phyloP scores from a whole-genome alignment of 2,329 filamentous ascomycete genomes.

The Xylaria sp. region DNA sequence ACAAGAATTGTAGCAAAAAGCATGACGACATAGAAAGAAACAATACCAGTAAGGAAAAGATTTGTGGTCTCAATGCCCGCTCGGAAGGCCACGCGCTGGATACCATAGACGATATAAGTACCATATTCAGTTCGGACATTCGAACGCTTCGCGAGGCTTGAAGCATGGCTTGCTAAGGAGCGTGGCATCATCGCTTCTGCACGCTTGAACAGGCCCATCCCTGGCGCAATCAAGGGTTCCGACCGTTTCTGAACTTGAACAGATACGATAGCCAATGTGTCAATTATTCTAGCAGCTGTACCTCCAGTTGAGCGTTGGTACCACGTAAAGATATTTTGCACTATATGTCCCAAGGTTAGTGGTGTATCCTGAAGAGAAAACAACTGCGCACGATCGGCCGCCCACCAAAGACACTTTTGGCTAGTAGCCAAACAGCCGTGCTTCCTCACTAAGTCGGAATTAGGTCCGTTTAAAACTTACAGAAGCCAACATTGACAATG shows the following conservation, averaged over 20 bases:
- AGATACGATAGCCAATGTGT: constrained; percentile 74
- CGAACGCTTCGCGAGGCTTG: constrained; percentile 56
- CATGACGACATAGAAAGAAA: constrained; percentile 87
- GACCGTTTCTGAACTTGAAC: constrained; percentile 79
- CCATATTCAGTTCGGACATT: constrained; percentile 61
- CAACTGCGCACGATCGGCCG: background rate
- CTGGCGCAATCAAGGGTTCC: constrained; percentile 42
- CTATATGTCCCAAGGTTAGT: constrained; percentile 38
- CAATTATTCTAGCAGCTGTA: constrained; percentile 77
- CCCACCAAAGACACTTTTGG: background rate
- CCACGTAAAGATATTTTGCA: constrained; percentile 91
- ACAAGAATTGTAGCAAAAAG: constrained; percentile 75
- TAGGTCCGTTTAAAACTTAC: constrained; percentile 30
- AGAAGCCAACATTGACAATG: constrained; percentile 83
- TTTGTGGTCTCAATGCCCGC: constrained; percentile 87
- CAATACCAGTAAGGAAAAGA: constrained; percentile 88
- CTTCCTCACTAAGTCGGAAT: background rate
- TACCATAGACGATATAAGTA: constrained; percentile 73
- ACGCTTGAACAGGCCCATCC: constrained; percentile 58
- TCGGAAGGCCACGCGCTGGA: constrained; percentile 86
- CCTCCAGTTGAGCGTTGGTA: constrained; percentile 94
- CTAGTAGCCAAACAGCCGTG: background rate
- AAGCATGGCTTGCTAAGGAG: constrained; percentile 42
- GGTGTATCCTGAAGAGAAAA: background rate
- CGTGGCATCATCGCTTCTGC: constrained; percentile 58